Conservation (phyloP, 2,329 filamentous ascomycete genomes). For the Macrophomina phaseolina region DNA sequence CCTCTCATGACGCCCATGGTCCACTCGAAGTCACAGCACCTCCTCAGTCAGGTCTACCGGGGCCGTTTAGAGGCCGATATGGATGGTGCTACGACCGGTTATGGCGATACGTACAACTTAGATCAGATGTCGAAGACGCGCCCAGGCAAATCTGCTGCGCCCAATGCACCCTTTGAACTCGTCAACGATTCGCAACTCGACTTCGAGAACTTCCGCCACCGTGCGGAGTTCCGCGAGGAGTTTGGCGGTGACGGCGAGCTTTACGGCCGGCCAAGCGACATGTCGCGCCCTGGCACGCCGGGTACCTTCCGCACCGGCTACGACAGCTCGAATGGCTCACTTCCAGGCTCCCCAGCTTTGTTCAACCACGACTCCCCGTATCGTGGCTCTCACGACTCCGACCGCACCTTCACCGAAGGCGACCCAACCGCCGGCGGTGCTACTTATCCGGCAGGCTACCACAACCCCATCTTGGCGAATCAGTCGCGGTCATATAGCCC, state of each 20-base stretch:
- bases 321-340: conserved; percentile 34
- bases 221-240: conserved; percentile 84
- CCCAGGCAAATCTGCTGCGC: conserved; percentile 58
- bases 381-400: conserved; percentile 36
- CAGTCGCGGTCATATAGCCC: conserved; percentile 50
- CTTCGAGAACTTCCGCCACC: conserved; percentile 90
- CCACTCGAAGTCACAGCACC: conserved; percentile 84
- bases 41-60: conserved; percentile 83
- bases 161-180: conserved; percentile 74
- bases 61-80: conserved; percentile 73
- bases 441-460: conserved; percentile 55
- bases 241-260: conserved; percentile 73
- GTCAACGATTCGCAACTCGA: conserved; percentile 86
- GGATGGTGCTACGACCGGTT: conserved; percentile 67
- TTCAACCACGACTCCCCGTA: conserved; percentile 3
- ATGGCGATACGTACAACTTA: conserved; percentile 82
- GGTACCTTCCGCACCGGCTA: conserved; percentile 41
- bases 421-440: conserved; percentile 28
- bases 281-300: conserved; percentile 65
- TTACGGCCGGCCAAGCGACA: conserved; percentile 53
- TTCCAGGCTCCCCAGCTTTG: conserved; percentile 4
- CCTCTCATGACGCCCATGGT: conserved; percentile 95
- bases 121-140: conserved; percentile 73
- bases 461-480: conserved; percentile 36
- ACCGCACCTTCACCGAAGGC: conserved; percentile 29